Conservation (phyloP, 1,139 yeast genomes). For the Geotrichum aggregatum region DNA sequence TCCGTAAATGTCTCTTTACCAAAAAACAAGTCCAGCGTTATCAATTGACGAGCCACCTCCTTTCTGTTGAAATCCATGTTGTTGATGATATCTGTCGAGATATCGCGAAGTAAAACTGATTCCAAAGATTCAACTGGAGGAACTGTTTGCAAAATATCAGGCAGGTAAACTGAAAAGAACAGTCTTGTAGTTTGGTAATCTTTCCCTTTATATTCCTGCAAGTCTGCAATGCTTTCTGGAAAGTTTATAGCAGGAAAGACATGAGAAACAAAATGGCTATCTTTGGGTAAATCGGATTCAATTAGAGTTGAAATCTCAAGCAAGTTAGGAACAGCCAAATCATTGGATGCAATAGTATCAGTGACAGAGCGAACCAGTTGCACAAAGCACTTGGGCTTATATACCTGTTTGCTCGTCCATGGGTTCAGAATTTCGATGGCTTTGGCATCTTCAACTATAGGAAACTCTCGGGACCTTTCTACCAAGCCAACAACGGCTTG, state of each 20-base stretch:
- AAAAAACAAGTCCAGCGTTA: slow-evolving; percentile 72
- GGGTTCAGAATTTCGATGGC: slow-evolving; percentile 39
- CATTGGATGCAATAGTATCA: slow-evolving; percentile 24
- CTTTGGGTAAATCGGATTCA: slow-evolving; percentile 25
- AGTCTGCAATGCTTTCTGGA: slow-evolving; percentile 28
- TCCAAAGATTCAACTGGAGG: slow-evolving; percentile 61
- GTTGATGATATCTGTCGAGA: slow-evolving; percentile 67
- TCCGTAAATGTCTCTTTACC: slow-evolving; percentile 68
- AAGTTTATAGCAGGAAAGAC: slow-evolving; percentile 41
- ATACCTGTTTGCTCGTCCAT: slow-evolving; percentile 49
- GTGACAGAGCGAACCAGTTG: slow-evolving; percentile 52
- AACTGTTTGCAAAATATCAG: slow-evolving; percentile 60
- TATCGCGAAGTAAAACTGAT: slow-evolving; percentile 67
- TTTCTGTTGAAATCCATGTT: slow-evolving; percentile 84
- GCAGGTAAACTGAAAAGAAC: slow-evolving; percentile 62
- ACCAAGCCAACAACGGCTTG: slow-evolving; percentile 22
- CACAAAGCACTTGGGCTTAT: slow-evolving; percentile 51
- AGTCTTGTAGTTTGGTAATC: slow-evolving; percentile 48
- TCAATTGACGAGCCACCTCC: slow-evolving; percentile 80
- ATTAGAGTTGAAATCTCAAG: slow-evolving; percentile 16
- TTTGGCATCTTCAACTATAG: slow-evolving; percentile 18
- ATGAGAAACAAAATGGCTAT: slow-evolving; percentile 29
- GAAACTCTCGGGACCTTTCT: slow-evolving; percentile 25
- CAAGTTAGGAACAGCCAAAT: slow-evolving; percentile 16
- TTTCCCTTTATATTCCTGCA: slow-evolving; percentile 20